Evolutionary conservation across 1,284 basidiomycete genomes (phyloP).

Genomic region (Apiotrichum porosum): DNA sequence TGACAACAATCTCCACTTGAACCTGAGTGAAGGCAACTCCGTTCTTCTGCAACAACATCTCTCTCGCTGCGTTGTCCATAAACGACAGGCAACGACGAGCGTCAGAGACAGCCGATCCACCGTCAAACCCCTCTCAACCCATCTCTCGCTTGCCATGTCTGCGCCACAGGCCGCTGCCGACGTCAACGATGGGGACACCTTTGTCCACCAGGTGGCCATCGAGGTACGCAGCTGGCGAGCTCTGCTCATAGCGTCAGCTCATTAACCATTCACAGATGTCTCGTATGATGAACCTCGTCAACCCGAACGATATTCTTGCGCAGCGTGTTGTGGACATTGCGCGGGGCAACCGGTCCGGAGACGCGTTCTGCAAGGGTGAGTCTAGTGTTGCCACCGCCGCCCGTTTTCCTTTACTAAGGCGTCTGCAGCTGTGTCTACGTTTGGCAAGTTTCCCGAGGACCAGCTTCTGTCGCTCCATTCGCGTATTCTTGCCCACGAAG

Average conservation of each 20-base stretch:
- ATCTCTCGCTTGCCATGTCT: too few relatives aligned
- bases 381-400: not conserved
- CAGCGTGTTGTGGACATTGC: conserved; percentile 74
- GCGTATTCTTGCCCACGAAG: conserved; percentile 59
- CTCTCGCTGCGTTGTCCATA: too few relatives aligned
- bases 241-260: too few relatives aligned
- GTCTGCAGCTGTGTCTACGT: conserved; percentile 69
- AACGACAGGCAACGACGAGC: too few relatives aligned
- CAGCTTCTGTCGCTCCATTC: conserved; percentile 59
- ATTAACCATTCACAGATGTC: too few relatives aligned
- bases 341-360: conserved; percentile 58
- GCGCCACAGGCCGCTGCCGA: too few relatives aligned
- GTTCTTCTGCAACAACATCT: too few relatives aligned
- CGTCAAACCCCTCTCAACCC: too few relatives aligned
- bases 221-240: too few relatives aligned
- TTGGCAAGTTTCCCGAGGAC: conserved; percentile 75
- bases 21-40: too few relatives aligned
- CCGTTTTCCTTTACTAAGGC: not conserved
- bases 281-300: conserved; percentile 67
- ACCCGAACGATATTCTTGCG: conserved; percentile 76
- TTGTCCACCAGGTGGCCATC: conserved; percentile 71
- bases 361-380: conserved; percentile 61
- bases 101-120: too few relatives aligned
- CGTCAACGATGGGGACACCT: conserved; percentile 55
- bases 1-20: conserved; percentile 9